Percentiles rank a stretch among this genome's conserved stretches.
Evolutionary conservation across 2,329 filamentous ascomycete genomes (phyloP).

Genomic region (Emmonsiellopsis sp.): DNA sequence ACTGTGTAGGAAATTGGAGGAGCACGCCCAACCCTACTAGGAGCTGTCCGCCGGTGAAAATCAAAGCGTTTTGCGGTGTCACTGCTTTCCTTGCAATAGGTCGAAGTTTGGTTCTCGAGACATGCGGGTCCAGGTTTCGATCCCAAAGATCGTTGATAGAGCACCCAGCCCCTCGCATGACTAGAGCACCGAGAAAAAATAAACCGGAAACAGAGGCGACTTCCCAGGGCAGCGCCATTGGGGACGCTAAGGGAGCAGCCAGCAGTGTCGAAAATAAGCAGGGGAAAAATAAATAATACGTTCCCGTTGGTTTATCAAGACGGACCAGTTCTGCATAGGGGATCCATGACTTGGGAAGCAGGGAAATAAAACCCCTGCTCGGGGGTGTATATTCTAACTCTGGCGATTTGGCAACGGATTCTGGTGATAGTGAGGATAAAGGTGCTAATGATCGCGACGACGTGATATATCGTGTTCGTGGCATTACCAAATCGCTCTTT

Average conservation of each 20-base stretch:
- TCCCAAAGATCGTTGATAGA: conserved; percentile 50
- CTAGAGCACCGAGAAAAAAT: conserved; percentile 35
- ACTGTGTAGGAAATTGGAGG: conserved; percentile 32
- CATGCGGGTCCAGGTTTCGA: conserved; percentile 43
- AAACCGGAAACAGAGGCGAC: conserved; percentile 29
- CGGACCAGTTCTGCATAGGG: conserved; percentile 47
- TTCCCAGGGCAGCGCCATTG: conserved; percentile 27
- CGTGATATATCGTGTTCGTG: background rate
- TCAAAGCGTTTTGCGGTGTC: conserved; percentile 31
- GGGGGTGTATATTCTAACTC: conserved; percentile 34
- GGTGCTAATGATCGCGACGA: background rate
- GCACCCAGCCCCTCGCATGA: conserved; percentile 44
- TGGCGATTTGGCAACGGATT: background rate
- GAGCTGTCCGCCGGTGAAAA: conserved; percentile 37
- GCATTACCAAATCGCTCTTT: background rate
- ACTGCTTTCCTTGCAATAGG: conserved; percentile 45
- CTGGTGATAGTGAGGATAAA: background rate
- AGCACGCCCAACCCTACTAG: conserved; percentile 33
- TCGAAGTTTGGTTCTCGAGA: conserved; percentile 41
- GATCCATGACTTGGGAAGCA: conserved; percentile 41
- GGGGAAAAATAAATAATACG: conserved; percentile 46
- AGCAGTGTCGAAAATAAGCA: conserved; percentile 40
- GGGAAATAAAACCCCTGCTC: conserved; percentile 35
- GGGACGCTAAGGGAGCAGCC: conserved; percentile 32
- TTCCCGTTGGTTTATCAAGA: conserved; percentile 42